These are phyloP conservation scores for Cutaneotrichosporon sp. DNA, from an alignment of 1,284 basidiomycete species.

Conservation along the genomic window DNA sequence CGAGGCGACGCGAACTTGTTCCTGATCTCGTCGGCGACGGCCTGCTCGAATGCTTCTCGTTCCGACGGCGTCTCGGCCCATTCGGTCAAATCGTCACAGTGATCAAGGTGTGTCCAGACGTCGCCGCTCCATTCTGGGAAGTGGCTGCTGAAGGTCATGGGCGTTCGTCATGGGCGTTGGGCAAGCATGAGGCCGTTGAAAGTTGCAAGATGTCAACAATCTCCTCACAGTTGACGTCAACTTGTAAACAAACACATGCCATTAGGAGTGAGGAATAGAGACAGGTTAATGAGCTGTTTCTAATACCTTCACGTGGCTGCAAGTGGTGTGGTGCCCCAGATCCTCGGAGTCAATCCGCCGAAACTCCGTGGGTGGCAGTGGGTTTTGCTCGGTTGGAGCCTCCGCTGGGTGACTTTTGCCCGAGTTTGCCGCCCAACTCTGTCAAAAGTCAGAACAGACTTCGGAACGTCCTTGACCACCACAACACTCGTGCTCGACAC, in stretches of 20 bases:
- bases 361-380: conserved; percentile 3
- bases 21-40: not conserved
- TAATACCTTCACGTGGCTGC: not conserved
- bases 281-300: not conserved
- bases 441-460: not conserved
- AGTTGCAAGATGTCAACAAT: not conserved
- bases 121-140: not conserved
- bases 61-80: conserved; percentile 5
- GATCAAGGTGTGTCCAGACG: conserved; percentile 10
- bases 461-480: not conserved
- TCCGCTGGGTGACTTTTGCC: not conserved
- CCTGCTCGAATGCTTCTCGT: not conserved
- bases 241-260: not conserved
- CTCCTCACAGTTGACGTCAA: not conserved
- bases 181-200: not conserved
- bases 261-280: not conserved
- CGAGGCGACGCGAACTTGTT: not conserved
- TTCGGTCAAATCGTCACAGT: conserved; percentile 1
- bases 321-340: not conserved
- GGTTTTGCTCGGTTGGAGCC: not conserved
- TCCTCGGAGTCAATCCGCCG: not conserved
- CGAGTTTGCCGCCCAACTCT: conserved; percentile 4
- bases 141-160: not conserved
- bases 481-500: not conserved
- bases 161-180: not conserved